A percentile compares a stretch with the other conserved stretches of the same genome.
phyloP scores from a whole-genome alignment of 225 moss, liverwort and hornwort species.

The Physcomitrium patens region DNA sequence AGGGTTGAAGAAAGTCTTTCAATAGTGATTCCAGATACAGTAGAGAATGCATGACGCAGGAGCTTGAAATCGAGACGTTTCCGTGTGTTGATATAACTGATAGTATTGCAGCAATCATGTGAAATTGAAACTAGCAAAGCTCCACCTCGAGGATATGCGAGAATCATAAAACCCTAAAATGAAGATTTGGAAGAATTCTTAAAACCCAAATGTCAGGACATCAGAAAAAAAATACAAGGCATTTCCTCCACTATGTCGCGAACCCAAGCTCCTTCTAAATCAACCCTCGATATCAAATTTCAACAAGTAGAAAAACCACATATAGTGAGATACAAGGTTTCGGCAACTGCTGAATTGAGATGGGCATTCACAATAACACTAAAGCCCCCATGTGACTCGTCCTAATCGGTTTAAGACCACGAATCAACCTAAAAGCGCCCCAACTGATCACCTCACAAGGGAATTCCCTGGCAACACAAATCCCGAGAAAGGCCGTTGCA shows the following conservation, averaged over 20 bases:
- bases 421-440: constrained; percentile 22
- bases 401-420: neutral
- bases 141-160: neutral
- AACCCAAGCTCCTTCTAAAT: neutral
- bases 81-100: neutral
- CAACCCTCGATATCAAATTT: neutral
- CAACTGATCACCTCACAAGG: neutral
- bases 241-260: neutral
- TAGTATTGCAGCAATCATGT: neutral
- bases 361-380: neutral
- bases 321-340: neutral
- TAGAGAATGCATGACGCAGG: neutral
- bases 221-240: neutral
- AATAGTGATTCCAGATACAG: neutral
- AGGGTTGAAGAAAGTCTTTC: neutral
- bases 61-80: neutral
- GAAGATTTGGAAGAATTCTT: neutral
- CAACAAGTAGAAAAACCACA: neutral
- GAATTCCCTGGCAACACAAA: neutral
- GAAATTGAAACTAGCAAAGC: neutral
- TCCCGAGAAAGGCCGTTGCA: no score
- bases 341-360: neutral
- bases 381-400: neutral
- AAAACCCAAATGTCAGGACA: neutral
- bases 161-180: constrained; percentile 14